These are phyloP conservation scores for Aspergillus sp. DNA, from an alignment of 2,329 filamentous ascomycete species.

Conservation along the genomic window DNA sequence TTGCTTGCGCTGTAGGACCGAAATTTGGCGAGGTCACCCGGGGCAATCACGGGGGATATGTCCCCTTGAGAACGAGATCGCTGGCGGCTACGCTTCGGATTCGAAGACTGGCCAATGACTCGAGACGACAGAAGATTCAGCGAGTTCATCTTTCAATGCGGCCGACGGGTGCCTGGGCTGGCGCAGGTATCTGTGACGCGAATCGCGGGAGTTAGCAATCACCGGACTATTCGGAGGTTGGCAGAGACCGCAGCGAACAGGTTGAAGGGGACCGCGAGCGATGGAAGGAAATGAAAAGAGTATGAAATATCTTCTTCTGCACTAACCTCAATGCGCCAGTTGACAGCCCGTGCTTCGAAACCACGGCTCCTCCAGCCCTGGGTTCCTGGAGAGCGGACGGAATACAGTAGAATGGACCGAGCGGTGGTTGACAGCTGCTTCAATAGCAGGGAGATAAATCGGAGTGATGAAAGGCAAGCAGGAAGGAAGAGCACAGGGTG, in stretches of 20 bases:
- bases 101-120: conserved; percentile 64
- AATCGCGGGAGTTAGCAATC: conserved; percentile 20
- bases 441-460: not conserved
- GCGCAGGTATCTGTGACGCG: conserved; percentile 34
- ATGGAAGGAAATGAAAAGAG: conserved; percentile 7
- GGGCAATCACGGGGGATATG: conserved; percentile 32
- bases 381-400: conserved; percentile 2
- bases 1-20: conserved; percentile 46
- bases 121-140: conserved; percentile 89
- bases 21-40: conserved; percentile 36
- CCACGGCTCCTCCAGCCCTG: conserved; percentile 13
- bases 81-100: conserved; percentile 48
- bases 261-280: not conserved
- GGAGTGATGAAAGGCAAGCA: not conserved
- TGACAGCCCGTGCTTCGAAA: conserved; percentile 30
- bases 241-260: not conserved
- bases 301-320: conserved; percentile 16
- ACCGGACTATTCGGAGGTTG: not conserved
- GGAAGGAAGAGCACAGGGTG: not conserved
- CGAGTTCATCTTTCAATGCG: conserved; percentile 80
- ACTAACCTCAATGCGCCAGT: conserved; percentile 44
- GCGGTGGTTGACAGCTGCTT: not conserved
- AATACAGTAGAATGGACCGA: not conserved
- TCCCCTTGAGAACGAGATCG: conserved; percentile 56
- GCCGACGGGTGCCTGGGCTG: conserved; percentile 47